These are phyloP conservation scores for Edaphochlamys debaryana DNA, from an alignment of 139 green algal genomes.

Conservation along the genomic window DNA sequence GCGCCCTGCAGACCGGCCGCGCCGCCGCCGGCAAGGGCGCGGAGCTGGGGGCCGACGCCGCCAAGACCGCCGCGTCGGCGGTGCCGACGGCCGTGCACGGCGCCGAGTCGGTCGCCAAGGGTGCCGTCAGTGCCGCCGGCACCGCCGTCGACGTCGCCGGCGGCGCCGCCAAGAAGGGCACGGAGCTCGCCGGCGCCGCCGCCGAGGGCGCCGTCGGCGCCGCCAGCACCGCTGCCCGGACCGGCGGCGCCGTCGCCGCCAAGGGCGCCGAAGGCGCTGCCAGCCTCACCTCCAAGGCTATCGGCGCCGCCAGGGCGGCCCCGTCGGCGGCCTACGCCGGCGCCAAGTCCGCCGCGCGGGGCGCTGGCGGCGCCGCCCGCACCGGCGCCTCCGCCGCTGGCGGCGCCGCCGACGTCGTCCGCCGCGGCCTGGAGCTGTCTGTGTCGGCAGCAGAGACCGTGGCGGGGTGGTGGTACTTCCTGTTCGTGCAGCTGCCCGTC, in stretches of 20 bases:
- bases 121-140: neutral
- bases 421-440: neutral
- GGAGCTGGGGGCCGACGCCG: neutral
- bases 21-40: neutral
- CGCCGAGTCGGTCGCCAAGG: neutral
- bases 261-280: neutral
- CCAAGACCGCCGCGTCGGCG: too few relatives aligned
- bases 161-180: neutral
- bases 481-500: constrained; percentile 9
- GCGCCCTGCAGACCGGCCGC: neutral
- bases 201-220: neutral
- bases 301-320: neutral
- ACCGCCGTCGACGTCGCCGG: neutral
- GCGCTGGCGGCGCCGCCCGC: neutral
- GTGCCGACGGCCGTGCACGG: neutral
- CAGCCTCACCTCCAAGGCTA: neutral
- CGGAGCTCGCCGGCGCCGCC: neutral
- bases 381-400: neutral
- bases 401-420: neutral
- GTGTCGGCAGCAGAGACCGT: neutral
- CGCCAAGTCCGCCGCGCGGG: neutral
- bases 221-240: neutral
- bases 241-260: neutral
- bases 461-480: constrained; percentile 17
- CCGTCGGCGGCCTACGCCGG: neutral